phyloP scores from a whole-genome alignment of 169 alveolate species.

The Fabrea salina region DNA sequence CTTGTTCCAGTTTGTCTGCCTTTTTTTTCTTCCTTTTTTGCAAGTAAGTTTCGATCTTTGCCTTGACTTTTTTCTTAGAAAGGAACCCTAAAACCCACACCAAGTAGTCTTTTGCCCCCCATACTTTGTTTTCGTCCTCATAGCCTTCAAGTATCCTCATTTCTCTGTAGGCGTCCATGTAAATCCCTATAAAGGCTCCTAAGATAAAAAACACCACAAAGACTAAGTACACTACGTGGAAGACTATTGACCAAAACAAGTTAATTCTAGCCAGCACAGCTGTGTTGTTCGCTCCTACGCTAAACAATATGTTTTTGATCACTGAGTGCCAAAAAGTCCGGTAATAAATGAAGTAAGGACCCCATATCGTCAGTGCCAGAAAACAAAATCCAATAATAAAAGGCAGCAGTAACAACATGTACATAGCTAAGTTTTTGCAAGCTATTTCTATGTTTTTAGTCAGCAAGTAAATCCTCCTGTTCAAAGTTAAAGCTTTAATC shows the following conservation, averaged over 20 bases:
- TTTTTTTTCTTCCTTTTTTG: not conserved
- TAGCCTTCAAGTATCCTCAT: not conserved
- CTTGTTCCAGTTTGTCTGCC: not conserved
- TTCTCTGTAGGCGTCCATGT: constrained; percentile 6
- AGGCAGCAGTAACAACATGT: not conserved
- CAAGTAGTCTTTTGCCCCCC: not conserved
- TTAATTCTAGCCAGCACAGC: not conserved
- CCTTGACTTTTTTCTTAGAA: not conserved
- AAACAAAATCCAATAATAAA: constrained; percentile 3
- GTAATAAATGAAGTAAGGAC: not conserved
- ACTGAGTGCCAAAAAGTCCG: not conserved
- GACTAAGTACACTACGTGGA: not conserved
- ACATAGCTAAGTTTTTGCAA: not conserved
- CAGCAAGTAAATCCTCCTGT: not conserved
- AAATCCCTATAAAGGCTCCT: constrained; percentile 7
- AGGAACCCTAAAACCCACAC: constrained; percentile 4
- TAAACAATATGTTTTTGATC: not conserved
- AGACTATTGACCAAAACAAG: not conserved
- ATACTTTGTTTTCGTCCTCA: not conserved
- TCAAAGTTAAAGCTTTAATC: not conserved
- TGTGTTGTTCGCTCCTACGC: not conserved
- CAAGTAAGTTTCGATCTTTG: not conserved
- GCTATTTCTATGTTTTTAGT: not conserved
- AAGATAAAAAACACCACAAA: not conserved
- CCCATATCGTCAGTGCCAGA: constrained; percentile 15